Conservation (phyloP, 2,329 filamentous ascomycete genomes). For the Anthostomella pinea region DNA sequence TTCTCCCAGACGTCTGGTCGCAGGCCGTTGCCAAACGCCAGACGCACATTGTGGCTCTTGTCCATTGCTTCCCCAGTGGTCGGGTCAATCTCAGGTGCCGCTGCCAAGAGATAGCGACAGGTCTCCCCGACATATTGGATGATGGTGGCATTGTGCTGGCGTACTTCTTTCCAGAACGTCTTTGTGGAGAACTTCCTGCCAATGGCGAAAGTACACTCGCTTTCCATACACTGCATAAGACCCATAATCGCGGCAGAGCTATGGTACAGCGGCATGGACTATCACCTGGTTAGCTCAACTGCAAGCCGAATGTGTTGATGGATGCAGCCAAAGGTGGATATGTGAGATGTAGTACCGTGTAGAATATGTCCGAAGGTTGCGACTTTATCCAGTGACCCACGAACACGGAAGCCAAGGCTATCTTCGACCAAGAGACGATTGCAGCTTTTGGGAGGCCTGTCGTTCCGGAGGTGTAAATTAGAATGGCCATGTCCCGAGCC, state of each 20-base stretch:
- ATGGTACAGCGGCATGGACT: slow-evolving; percentile 90
- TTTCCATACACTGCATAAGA: slow-evolving; percentile 57
- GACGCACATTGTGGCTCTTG: slow-evolving; percentile 66
- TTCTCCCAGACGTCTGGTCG: slow-evolving; percentile 81
- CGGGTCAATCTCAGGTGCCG: slow-evolving; percentile 60
- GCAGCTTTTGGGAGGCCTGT: slow-evolving; percentile 81
- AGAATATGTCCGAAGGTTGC: slow-evolving; percentile 65
- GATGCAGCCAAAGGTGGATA: background rate
- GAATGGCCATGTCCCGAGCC: slow-evolving; percentile 58
- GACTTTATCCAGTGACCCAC: slow-evolving; percentile 55
- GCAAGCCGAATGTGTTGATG: background rate
- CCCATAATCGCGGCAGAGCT: slow-evolving; percentile 73
- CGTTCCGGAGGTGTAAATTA: slow-evolving; percentile 85
- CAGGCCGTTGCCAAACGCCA: slow-evolving; percentile 81
- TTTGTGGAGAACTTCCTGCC: slow-evolving; percentile 76
- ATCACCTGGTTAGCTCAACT: slow-evolving; percentile 3
- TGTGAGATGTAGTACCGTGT: slow-evolving; percentile 54
- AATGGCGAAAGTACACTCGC: slow-evolving; percentile 65
- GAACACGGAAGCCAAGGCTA: slow-evolving; percentile 51
- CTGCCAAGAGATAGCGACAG: slow-evolving; percentile 74
- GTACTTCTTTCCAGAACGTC: slow-evolving; percentile 73
- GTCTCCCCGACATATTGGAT: slow-evolving; percentile 91
- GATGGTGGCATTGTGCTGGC: slow-evolving; percentile 66
- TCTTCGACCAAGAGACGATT: slow-evolving; percentile 71
- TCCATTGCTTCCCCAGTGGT: slow-evolving; percentile 67